Percentiles rank a stretch among this genome's conserved stretches.
phyloP scores from a whole-genome alignment of 2,329 filamentous ascomycete genomes.

The Fusarium pseudonygamai region DNA sequence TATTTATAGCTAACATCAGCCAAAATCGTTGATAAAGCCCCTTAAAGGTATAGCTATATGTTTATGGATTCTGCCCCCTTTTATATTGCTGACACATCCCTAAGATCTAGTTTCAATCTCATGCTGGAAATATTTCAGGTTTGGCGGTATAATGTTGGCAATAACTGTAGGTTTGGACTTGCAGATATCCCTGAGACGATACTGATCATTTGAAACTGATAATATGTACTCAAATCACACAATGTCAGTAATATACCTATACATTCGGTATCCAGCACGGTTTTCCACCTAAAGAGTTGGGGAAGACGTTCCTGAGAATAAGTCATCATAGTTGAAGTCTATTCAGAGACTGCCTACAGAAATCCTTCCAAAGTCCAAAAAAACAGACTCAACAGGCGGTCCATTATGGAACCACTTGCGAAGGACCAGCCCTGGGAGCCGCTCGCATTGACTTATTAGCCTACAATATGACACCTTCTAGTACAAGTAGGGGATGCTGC shows the following conservation, averaged over 20 bases:
- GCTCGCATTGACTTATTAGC: no score
- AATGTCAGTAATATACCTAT: background rate
- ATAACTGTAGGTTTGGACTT: no score
- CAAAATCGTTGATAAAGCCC: background rate
- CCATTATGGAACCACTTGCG: no score
- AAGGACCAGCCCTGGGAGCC: background rate
- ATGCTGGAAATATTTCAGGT: background rate
- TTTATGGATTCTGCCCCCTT: background rate
- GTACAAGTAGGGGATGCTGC: background rate
- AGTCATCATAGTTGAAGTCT: background rate
- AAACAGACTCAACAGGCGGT: background rate
- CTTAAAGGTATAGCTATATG: background rate
- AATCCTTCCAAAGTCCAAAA: no score
- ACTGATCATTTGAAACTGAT: background rate
- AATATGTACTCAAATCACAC: background rate
- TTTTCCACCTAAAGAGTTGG: background rate
- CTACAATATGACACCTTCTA: background rate
- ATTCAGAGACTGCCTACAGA: background rate
- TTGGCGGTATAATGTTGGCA: background rate
- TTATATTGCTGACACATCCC: background rate
- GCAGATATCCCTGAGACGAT: background rate
- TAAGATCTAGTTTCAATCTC: background rate
- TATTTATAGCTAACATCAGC: background rate
- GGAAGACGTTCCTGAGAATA: background rate
- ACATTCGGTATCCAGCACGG: background rate